Base-by-base conservation (phyloP, 140 eudicot species). In the Flaveria floridana region DNA sequence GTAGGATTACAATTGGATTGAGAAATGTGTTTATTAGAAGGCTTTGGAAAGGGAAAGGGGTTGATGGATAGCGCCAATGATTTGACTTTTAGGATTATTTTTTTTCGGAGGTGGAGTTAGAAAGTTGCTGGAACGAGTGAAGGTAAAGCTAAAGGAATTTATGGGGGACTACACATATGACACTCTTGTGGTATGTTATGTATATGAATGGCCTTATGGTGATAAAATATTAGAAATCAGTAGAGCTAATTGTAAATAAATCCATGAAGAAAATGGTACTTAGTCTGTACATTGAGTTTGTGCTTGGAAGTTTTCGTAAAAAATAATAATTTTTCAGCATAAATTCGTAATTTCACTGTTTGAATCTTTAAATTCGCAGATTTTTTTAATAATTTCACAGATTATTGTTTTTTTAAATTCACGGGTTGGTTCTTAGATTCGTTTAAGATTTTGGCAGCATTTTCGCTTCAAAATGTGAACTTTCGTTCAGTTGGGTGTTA, bases 161-260 rank as follows among this genome's bases (percentile, higher is more conserved):
- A 86, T 93, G 91, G 98, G 98, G 13, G 96, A 90, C 39, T 89
- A 87, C 73, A 90, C 96, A 20, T 96, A 89, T 64, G 98, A 93
- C 50, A 89, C 98, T 78, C 93, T 93, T 4, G 98, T 93, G 96
- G 98, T 93, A 89, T 78, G 78, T 75, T 67, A 50, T 0, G 48
- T 66, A 50, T 79, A 51, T 37, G 67, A 42, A 44, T 76, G 68
- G n/a, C 16, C 28, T 25, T 41, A 19, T 68, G 75, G 39, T 25
- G 61, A 76, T 55, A 44, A 18, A 25, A 25, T 10, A 5, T 47
- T 14, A 28, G 47, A 47, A 34, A 9, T 71, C 37, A 14, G 71
- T 71, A 37, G 55, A 71, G 21, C 11, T 7, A 4, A 18, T 48
- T 47, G 57, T 14, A 51, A n/a, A 20, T 15, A 51, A 51, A 1